Base-by-base conservation (phyloP, 306 rosid species). In the peach (Prunus persica) region DNA sequence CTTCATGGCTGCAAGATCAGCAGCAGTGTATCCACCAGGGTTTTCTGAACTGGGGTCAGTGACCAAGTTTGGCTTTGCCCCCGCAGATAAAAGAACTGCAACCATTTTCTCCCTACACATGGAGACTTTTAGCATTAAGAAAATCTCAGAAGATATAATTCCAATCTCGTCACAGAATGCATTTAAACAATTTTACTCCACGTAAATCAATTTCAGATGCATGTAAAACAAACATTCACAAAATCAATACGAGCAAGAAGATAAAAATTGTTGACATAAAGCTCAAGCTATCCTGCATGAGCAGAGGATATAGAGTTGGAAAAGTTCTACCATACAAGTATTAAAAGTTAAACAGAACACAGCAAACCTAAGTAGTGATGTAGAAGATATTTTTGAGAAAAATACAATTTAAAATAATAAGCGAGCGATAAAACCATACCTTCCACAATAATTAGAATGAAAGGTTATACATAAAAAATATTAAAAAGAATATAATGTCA, bases 11-110 rank as follows among this genome's bases (percentile, higher is more conserved):
- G 98, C 98, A 82, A 96, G 86, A 84, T 92, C 98, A 75, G 93
- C 91, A 49, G 93, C 92, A 60, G 87, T 92, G 72, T 25, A 82
- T 67, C 99, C 99, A 75, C 80, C 91, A 30, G 98, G 97, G 77
- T 88, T 86, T 76, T 80, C 84, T 47, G 89, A 65, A 51, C 93
- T 80, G 77, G 99, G 99, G 83, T 96, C 98, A 1, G 99, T 92
- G 77, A 96, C 97, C 87, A 96, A 85, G 75, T 91, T 91, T 78
- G 99, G 93, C 88, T 83, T 92, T 67, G 98, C 99, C 58, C 99
- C 97, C 0, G 79, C 93, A 51, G 96, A 86, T 76, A 96, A 79
- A 65, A 96, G 89, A 73, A 75, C 84, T 28, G 87, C 99, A 69
- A 91, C 91, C 97, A 96, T 96, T 83, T 87, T 89, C 89, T 84